Evolutionary conservation across 1,284 basidiomycete species (phyloP), one percentile per base, ranked within the genome.

Genomic region (Boletus mariae): DNA sequence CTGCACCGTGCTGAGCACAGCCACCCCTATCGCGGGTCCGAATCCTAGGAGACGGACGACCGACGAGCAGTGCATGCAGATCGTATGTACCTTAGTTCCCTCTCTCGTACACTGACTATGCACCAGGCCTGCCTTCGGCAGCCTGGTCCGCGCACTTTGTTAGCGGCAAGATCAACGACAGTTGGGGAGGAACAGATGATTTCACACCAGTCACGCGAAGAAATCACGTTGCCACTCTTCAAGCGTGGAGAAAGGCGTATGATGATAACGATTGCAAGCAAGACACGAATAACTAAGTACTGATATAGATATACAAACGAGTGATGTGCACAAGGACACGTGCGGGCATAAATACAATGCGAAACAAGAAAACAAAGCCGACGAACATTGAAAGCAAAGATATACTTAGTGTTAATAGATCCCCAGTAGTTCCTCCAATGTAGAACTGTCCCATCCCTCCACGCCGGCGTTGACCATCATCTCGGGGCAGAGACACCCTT

Each of bases 101-200:
- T 20, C 17, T 20, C 17, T 20, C 17, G 17, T 20, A 20, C 17
- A 20, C 17, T 20, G 17, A 20, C 17, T 20, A 20, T 20, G 17
- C 17, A 20, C 17, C 17, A 20, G 17, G 17, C 17, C 17, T 20
- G 17, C 17, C 17, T 20, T 20, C 17, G 1, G 17, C 17, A 20
- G 17, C 17, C 1, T 20, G 17, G 17, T 20, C 17, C 17, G 17
- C 17, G 17, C 17, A 28, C 79, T 96, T 20, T 20, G 20, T 20
- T 20, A 20, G 20, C 20, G 20, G 20, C 20, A 26, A 26, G 25
- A 28, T 28, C 28, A 8, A 28, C 28, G 6, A 28, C 28, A 20
- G 20, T 20, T 20, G 20, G 20, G 20, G 25, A 26, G 25, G 25
- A 4, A 37, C n/a, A 15, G 34, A 11, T 35, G 11, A 13, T 20